Percentiles rank a stretch among this genome's conserved stretches.
Evolutionary conservation across 2,329 filamentous ascomycete genomes (phyloP).

Genomic region (Penicillium paneum): DNA sequence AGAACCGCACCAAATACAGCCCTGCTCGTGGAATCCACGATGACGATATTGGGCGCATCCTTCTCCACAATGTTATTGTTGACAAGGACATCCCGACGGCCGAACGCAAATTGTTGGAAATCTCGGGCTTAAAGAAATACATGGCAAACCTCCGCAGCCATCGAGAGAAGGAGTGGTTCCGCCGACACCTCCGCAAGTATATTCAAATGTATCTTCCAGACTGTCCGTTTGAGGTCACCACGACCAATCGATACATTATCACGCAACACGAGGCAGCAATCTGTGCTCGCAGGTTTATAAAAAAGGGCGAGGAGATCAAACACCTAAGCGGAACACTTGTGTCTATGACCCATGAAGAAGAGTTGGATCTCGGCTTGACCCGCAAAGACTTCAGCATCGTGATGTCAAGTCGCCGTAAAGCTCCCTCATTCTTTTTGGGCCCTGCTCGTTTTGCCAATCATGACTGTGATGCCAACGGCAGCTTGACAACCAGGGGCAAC

Average conservation of each 20-base stretch:
- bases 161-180: slow-evolving; percentile 83
- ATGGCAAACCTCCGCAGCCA: slow-evolving; percentile 64
- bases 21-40: slow-evolving; percentile 74
- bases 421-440: slow-evolving; percentile 86
- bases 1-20: slow-evolving; percentile 84
- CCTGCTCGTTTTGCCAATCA: slow-evolving; percentile 96
- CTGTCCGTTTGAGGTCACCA: slow-evolving; percentile 89
- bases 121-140: slow-evolving; percentile 72
- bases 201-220: slow-evolving; percentile 89
- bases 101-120: slow-evolving; percentile 67
- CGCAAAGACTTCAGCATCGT: slow-evolving; percentile 97
- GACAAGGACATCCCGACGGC: slow-evolving; percentile 68
- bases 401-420: slow-evolving; percentile 86
- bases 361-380: slow-evolving; percentile 71
- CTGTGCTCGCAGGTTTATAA: slow-evolving; percentile 74
- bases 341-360: slow-evolving; percentile 86
- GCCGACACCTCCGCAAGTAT: slow-evolving; percentile 81
- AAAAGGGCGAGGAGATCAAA: slow-evolving; percentile 80
- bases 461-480: slow-evolving; percentile 89
- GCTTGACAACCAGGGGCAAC: slow-evolving; percentile 75
- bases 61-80: slow-evolving; percentile 67
- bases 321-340: slow-evolving; percentile 91
- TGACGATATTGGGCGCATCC: slow-evolving; percentile 58
- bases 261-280: slow-evolving; percentile 84
- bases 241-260: slow-evolving; percentile 93